Conservation (phyloP, 2,329 filamentous ascomycete genomes). For the Aspergillus amoenus region DNA sequence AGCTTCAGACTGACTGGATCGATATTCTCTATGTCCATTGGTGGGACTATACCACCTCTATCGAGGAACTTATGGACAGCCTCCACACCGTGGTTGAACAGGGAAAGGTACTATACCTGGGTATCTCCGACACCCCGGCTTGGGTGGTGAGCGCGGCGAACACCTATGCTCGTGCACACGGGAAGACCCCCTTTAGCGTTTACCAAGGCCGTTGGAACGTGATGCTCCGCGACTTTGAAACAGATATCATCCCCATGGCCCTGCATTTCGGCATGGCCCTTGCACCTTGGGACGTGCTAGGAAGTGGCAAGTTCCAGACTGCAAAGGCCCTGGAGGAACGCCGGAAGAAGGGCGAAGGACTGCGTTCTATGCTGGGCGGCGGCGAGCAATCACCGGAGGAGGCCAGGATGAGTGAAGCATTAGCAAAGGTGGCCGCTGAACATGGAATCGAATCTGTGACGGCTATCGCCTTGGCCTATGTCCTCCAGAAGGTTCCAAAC, state of each 20-base stretch:
- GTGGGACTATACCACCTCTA: constrained; percentile 47
- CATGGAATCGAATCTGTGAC: constrained; percentile 58
- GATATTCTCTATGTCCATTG: constrained; percentile 58
- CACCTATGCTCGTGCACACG: constrained; percentile 39
- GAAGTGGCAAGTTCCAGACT: constrained; percentile 52
- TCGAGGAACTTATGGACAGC: constrained; percentile 40
- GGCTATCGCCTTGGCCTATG: constrained; percentile 68
- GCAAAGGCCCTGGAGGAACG: constrained; percentile 49
- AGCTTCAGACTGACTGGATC: constrained; percentile 54
- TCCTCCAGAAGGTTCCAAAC: constrained; percentile 69
- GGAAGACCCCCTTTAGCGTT: constrained; percentile 41
- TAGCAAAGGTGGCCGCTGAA: constrained; percentile 60
- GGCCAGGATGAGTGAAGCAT: constrained; percentile 53
- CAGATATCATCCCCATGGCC: constrained; percentile 44
- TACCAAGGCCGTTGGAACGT: constrained; percentile 44
- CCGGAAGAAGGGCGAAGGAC: constrained; percentile 43
- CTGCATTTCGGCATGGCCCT: constrained; percentile 47
- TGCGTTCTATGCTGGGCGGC: constrained; percentile 30
- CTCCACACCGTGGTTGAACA: constrained; percentile 39
- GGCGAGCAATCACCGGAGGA: constrained; percentile 49
- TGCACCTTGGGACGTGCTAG: constrained; percentile 61
- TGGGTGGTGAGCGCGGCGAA: constrained; percentile 44
- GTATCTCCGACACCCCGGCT: constrained; percentile 42
- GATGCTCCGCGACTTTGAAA: constrained; percentile 41
- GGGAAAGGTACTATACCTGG: constrained; percentile 44